Conservation (phyloP, 805 yeast genomes). For the Ogataea pini region DNA sequence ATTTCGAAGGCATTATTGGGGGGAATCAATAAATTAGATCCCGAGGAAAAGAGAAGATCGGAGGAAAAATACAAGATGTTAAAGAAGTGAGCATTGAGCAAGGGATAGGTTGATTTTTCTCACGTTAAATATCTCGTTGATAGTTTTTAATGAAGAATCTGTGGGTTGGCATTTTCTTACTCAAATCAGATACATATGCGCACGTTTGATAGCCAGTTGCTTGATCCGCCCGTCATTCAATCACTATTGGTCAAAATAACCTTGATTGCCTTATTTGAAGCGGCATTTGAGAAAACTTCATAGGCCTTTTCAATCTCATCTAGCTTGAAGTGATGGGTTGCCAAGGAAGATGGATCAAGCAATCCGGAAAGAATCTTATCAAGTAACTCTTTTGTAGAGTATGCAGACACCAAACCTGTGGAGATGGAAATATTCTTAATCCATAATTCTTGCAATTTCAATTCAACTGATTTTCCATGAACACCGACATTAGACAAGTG, state of each 20-base stretch:
- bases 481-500: conserved; percentile 67
- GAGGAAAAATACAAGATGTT: conserved; percentile 62
- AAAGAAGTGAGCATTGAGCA: not conserved
- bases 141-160: too few species aligned
- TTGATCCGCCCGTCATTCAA: too few species aligned
- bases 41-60: conserved; percentile 55
- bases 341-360: conserved; percentile 51
- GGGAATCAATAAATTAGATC: conserved; percentile 75
- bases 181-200: too few species aligned
- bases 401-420: conserved; percentile 53
- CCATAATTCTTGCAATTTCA: conserved; percentile 47
- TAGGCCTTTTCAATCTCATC: conserved; percentile 60
- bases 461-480: conserved; percentile 44
- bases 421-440: conserved; percentile 44
- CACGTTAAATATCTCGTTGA: not conserved
- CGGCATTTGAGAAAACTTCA: conserved; percentile 55
- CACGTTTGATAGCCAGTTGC: too few species aligned
- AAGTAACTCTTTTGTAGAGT: conserved; percentile 42
- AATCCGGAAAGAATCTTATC: conserved; percentile 37
- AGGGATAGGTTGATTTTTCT: not conserved
- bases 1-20: conserved; percentile 82
- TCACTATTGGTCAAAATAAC: conserved; percentile 28
- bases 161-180: too few species aligned
- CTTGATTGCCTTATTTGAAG: conserved; percentile 59
- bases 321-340: conserved; percentile 59